Evolutionary conservation across 768 basidiomycete genomes (phyloP), one percentile per base, ranked within the genome.

Genomic region (Hirschioporus abietinus): DNA sequence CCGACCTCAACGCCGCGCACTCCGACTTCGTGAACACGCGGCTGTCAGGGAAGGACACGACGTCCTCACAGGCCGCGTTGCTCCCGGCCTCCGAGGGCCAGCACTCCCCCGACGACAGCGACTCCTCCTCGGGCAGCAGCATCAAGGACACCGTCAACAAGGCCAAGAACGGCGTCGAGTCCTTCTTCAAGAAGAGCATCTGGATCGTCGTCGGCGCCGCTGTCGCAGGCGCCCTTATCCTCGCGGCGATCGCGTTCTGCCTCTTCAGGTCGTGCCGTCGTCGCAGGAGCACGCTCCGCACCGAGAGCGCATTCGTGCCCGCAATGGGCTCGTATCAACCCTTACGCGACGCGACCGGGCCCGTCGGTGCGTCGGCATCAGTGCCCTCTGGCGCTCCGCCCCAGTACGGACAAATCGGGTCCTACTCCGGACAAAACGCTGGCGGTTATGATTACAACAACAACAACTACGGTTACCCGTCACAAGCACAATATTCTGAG

Each of bases 21-120:
- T 42, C 61, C 36, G 75, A 78, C 68, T 78, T 78, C 65, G 77
- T 78, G 20, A 65, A 67, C 18, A 67, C 70, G 3, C 76, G 77
- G 23, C 70, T 77, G 62, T 71, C 67, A 60, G 76, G 76, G 60
- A 65, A 72, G 35, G 77, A 78, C 70, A 68, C 69, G 60, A 74
- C 75, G n/a, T 69, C 67, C 35, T 30, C 67, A 7, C 57, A 71
- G 30, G 57, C 63, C 58, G 34, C 68, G 7, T 61, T 68, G 70
- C 67, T 71, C 72, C 69, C 70, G 72, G 34, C 71, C 70, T 24
- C 68, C 71, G 15, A 73, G 70, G n/a, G 73, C 70, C 7, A 69
- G 64, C 27, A 65, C 70, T 35, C 70, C 69, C n/a, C 68, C 60
- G 60, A 61, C 60, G 60, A 52, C 12, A 52, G 6, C 42, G 42